phyloP scores from a whole-genome alignment of 2,329 filamentous ascomycete genomes.

The Triangularia verruculosa region DNA sequence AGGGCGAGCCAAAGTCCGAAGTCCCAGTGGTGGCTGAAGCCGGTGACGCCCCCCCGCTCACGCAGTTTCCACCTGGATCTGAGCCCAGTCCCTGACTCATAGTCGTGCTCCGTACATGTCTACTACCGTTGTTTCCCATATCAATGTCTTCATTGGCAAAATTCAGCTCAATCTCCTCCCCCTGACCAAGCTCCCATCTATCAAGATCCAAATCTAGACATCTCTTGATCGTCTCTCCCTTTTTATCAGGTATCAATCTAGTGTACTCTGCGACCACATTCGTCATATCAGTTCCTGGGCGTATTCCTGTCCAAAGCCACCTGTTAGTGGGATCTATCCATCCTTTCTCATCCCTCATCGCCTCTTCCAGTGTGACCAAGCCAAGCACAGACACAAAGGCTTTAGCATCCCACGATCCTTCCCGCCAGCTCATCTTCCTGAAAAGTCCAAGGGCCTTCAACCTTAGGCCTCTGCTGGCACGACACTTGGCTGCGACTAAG shows the following conservation, averaged over 20 bases:
- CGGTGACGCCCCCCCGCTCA: neutral
- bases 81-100: neutral
- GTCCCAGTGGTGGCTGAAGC: neutral
- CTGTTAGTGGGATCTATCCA: neutral
- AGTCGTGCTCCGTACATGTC: neutral
- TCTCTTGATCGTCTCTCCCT: neutral
- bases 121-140: neutral
- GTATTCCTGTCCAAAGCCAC: constrained; percentile 4
- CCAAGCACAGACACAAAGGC: neutral
- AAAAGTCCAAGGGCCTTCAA: neutral
- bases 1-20: neutral
- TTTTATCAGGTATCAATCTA: neutral
- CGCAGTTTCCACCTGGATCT: neutral
- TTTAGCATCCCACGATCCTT: constrained; percentile 5
- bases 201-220: constrained; percentile 3
- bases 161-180: neutral
- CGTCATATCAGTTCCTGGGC: neutral
- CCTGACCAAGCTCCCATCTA: neutral
- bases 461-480: neutral
- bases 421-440: neutral
- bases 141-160: neutral
- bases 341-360: neutral
- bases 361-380: constrained; percentile 2
- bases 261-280: constrained; percentile 4
- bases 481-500: neutral